A percentile compares a stretch with the other conserved stretches of the same genome.
Evolutionary conservation across 2,329 filamentous ascomycete genomes (phyloP).

Genomic region (Coniochaeta sp.): DNA sequence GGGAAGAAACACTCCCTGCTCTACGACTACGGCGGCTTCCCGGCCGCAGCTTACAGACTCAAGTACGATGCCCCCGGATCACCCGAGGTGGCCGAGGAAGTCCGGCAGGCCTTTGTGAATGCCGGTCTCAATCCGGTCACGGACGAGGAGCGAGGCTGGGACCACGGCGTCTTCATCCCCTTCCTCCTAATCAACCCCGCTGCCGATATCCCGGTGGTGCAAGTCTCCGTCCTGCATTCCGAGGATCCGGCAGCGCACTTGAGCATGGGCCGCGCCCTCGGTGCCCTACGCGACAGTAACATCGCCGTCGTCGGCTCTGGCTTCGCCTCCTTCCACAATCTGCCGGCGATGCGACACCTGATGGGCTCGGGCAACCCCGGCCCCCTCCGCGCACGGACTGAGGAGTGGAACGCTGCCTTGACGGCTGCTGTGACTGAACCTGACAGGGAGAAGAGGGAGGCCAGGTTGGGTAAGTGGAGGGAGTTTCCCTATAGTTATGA

Average conservation of each 20-base stretch:
- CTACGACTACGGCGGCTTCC: slow-evolving; percentile 56
- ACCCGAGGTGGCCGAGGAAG: slow-evolving; percentile 41
- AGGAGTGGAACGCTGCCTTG: slow-evolving; percentile 38
- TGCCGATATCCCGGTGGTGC: slow-evolving; percentile 47
- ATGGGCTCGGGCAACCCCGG: slow-evolving; percentile 11
- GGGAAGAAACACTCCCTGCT: slow-evolving; percentile 36
- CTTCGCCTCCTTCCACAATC: slow-evolving; percentile 51
- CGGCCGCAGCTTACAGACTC: slow-evolving; percentile 43
- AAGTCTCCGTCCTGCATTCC: slow-evolving; percentile 44
- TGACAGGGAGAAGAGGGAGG: slow-evolving; percentile 25
- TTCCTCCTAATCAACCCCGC: slow-evolving; percentile 44
- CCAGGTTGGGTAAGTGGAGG: slow-evolving; percentile 37
- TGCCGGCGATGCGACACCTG: slow-evolving; percentile 35
- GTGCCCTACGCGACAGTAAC: slow-evolving; percentile 38
- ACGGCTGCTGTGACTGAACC: slow-evolving; percentile 28
- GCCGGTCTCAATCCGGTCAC: slow-evolving; percentile 29
- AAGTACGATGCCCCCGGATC: slow-evolving; percentile 49
- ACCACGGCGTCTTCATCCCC: slow-evolving; percentile 54
- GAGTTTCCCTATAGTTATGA: slow-evolving; percentile 36
- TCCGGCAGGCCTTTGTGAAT: slow-evolving; percentile 34
- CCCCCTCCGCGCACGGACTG: slow-evolving; percentile 18
- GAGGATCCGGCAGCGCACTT: slow-evolving; percentile 42
- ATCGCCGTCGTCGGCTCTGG: slow-evolving; percentile 54
- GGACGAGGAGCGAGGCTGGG: slow-evolving; percentile 32
- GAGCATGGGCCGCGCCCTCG: slow-evolving; percentile 44